Evolutionary conservation across 495 filamentous ascomycete species (phyloP).

Genomic region (Aspergillus incahuasiensis): DNA sequence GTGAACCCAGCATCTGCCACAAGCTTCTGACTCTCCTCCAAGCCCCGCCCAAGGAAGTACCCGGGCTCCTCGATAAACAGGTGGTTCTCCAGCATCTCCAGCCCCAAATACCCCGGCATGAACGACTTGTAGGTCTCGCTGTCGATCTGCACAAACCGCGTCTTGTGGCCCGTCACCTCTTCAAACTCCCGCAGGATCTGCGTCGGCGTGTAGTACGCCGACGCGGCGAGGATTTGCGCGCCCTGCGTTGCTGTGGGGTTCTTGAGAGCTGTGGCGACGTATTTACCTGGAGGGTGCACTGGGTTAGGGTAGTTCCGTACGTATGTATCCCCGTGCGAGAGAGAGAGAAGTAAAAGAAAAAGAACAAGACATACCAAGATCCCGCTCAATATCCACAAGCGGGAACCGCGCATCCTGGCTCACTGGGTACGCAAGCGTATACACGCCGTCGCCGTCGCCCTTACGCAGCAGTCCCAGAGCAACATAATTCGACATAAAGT

Average conservation of each 20-base stretch:
- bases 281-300: slow-evolving; percentile 48
- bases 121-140: slow-evolving; percentile 43
- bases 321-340: neutral
- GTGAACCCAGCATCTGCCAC: slow-evolving; percentile 8
- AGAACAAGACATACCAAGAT: slow-evolving; percentile 41
- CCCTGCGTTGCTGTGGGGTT: slow-evolving; percentile 17
- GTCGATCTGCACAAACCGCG: slow-evolving; percentile 30
- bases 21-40: slow-evolving; percentile 7
- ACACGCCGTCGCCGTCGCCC: slow-evolving; percentile 15
- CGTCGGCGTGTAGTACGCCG: slow-evolving; percentile 44
- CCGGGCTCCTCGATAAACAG: slow-evolving; percentile 44
- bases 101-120: slow-evolving; percentile 34
- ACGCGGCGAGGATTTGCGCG: slow-evolving; percentile 35
- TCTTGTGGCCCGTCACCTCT: slow-evolving; percentile 41
- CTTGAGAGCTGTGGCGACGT: slow-evolving; percentile 45
- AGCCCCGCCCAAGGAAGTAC: slow-evolving; percentile 41
- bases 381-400: slow-evolving; percentile 44
- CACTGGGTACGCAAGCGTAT: slow-evolving; percentile 11
- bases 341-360: neutral
- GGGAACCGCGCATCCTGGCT: slow-evolving; percentile 39
- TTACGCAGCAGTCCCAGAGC: slow-evolving; percentile 14
- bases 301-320: no score
- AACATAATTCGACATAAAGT: slow-evolving; percentile 53
- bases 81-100: slow-evolving; percentile 54
- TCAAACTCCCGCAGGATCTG: slow-evolving; percentile 48